Conservation (phyloP, 2,329 filamentous ascomycete species). For the Cercospora berteroae region DNA sequence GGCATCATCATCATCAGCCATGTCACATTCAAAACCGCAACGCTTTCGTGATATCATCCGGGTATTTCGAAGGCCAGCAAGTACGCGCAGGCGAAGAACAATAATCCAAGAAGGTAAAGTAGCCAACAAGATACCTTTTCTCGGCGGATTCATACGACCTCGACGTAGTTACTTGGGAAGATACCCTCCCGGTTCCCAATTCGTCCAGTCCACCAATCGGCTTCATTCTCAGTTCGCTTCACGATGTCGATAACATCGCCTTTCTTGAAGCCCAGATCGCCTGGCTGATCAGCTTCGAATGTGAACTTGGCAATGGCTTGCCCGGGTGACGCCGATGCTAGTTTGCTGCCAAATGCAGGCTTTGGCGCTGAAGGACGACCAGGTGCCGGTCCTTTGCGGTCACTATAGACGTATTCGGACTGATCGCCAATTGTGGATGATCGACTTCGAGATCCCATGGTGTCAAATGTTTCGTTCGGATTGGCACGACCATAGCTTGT, state of each 20-base stretch:
- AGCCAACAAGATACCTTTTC: not conserved
- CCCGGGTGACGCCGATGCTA: constrained; percentile 60
- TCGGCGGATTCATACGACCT: constrained; percentile 23
- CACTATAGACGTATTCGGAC: constrained; percentile 55
- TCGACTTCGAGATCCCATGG: constrained; percentile 33
- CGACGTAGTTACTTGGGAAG: constrained; percentile 61
- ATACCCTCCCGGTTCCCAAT: constrained; percentile 78
- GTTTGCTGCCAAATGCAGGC: constrained; percentile 74
- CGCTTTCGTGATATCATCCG: constrained; percentile 4
- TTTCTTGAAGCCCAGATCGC: constrained; percentile 94
- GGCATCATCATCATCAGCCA: not conserved
- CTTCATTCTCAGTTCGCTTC: constrained; percentile 89
- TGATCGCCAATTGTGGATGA: constrained; percentile 44
- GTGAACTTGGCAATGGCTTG: constrained; percentile 90
- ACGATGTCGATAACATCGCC: constrained; percentile 92
- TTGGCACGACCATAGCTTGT: constrained; percentile 61
- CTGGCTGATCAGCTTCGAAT: constrained; percentile 90
- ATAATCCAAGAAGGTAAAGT: not conserved
- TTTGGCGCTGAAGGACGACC: constrained; percentile 83
- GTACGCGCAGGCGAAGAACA: constrained; percentile 2
- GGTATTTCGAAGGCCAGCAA: not conserved
- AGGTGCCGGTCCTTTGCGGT: constrained; percentile 58
- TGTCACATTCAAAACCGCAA: constrained; percentile 1
- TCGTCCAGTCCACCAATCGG: constrained; percentile 97
- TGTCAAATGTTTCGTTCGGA: constrained; percentile 52